phyloP scores from a whole-genome alignment of 352 stramenopile genomes.

The Thalassiosira sp. region DNA sequence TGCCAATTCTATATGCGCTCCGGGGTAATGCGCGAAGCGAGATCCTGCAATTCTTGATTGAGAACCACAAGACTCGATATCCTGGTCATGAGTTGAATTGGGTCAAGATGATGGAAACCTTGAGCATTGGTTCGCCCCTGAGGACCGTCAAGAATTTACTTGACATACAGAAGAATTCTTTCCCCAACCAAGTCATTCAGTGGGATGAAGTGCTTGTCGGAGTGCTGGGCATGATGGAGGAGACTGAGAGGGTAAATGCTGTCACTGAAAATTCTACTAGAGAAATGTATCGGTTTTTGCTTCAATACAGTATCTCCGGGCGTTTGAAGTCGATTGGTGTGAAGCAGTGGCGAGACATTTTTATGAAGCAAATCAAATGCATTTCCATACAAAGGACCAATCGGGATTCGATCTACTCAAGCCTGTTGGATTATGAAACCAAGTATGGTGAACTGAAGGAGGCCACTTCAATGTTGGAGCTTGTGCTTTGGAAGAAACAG shows the following conservation, averaged over 20 bases:
- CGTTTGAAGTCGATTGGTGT: too few species aligned
- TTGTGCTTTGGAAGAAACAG: conserved; percentile 4
- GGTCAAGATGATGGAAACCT: conserved; percentile 1
- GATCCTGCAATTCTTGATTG: conserved; percentile 17
- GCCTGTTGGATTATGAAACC: neutral
- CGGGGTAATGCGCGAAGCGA: conserved; percentile 3
- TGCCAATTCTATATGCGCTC: conserved; percentile 24
- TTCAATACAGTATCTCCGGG: too few species aligned
- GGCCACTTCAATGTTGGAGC: conserved; percentile 5
- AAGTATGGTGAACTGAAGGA: conserved; percentile 16
- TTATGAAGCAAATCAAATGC: too few species aligned
- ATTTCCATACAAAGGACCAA: too few species aligned
- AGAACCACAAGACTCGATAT: neutral
- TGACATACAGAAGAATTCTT: neutral
- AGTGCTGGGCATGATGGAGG: too few species aligned
- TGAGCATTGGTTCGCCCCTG: neutral
- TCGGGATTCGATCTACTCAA: neutral
- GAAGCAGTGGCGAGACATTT: too few species aligned
- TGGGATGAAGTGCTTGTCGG: too few species aligned
- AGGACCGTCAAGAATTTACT: neutral
- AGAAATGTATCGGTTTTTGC: too few species aligned
- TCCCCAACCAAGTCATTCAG: neutral
- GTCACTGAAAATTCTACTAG: too few species aligned
- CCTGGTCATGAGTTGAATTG: conserved; percentile 1
- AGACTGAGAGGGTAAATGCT: too few species aligned